Evolutionary conservation across 2,329 filamentous ascomycete genomes (phyloP), one percentile per base, ranked within the genome.

Genomic region (Trichoderma arundinaceum): DNA sequence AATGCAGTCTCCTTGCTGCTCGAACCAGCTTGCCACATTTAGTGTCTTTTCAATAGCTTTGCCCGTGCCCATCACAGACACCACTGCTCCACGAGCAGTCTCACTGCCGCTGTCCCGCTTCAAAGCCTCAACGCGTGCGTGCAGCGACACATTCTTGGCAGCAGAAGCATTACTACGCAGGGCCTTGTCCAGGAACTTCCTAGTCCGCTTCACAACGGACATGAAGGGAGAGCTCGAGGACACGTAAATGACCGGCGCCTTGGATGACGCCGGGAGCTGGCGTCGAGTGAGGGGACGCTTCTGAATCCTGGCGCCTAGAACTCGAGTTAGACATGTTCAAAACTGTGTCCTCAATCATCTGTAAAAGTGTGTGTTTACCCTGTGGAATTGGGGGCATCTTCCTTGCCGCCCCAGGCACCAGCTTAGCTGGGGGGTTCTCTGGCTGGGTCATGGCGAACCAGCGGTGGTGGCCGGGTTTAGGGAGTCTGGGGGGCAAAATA

Each of bases 161-260:
- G 84, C 84, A 2, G 84, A 75, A 12, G 76, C 73, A 15, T 77
- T 74, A 22, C 76, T 70, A 53, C 73, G 77, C 12, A 83, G 79
- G 4, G 84, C 82, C 43, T 83, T 80, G 51, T 85, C 80, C 4
- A 93, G 85, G 1, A 88, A 83, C 67, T 86, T 86, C 67, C 86
- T 85, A 13, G 88, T 84, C 58, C 90, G 88, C 71, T 87, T 87
- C 12, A 91, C 83, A 4, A 86, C 81, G 10, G 89, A 85, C 76
- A 92, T 85, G 79, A 92, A 91, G 7, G 88, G 87, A 0, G 89
- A 88, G 43, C 81, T 81, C 46, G 84, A 77, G 43, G 86, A 87
- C 65, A 93, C 81, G 78, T 92, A 92, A 75, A 93, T 81, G 67
- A 85, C 74, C 52, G 76, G 77, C 7, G 77, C 73, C 58, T 79